phyloP scores from a whole-genome alignment of 169 alveolate species.

The Plasmodium vivax region DNA sequence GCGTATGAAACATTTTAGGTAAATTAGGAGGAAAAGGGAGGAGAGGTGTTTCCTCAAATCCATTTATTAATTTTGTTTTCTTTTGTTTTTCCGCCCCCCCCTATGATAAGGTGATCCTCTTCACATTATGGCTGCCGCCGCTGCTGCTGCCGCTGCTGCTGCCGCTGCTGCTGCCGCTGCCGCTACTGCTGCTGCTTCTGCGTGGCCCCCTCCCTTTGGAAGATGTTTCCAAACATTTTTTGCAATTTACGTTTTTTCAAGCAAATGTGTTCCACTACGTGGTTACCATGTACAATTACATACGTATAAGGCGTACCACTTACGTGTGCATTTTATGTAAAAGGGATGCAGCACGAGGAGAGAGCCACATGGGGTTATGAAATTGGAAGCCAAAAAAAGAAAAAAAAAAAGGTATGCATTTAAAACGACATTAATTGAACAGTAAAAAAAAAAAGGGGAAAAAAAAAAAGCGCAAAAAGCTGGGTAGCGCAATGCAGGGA shows the following conservation, averaged over 20 bases:
- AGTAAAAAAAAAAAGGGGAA: not conserved
- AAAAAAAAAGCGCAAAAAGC: not conserved
- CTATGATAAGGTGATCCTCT: not conserved
- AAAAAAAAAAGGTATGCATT: not conserved
- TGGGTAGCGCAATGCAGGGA: not conserved
- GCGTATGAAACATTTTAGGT: constrained; percentile 1
- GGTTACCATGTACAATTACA: not conserved
- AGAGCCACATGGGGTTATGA: not conserved
- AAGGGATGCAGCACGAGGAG: not conserved
- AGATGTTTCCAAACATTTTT: not conserved
- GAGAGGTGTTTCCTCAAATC: constrained; percentile 42
- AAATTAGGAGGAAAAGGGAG: constrained; percentile 16
- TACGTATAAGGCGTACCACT: not conserved
- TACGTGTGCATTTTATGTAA: not conserved
- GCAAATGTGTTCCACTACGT: not conserved
- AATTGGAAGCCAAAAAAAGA: not conserved
- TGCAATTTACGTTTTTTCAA: not conserved
- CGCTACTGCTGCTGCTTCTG: not conserved
- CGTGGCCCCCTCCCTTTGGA: not conserved
- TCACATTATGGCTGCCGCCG: not conserved
- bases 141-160: not conserved
- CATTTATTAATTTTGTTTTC: constrained; percentile 29
- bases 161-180: not conserved
- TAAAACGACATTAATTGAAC: not conserved
- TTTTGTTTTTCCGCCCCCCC: not conserved